Evolutionary conservation across 495 filamentous ascomycete genomes (phyloP).

Genomic region (Friedmanniomyces endolithicus): DNA sequence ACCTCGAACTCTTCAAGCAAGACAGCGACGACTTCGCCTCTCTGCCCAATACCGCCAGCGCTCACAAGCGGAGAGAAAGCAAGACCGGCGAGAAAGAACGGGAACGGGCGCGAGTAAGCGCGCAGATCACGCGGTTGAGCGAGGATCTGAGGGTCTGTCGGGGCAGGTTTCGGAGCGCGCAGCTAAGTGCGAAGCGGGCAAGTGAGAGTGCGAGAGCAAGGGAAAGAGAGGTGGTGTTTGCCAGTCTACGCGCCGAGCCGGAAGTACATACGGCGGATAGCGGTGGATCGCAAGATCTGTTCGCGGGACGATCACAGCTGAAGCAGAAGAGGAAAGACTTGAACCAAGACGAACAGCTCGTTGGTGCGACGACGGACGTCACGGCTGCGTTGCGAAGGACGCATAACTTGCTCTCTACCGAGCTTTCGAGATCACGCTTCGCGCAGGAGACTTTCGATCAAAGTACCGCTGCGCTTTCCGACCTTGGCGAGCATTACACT

Average conservation of each 20-base stretch:
- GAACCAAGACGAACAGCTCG: conserved; percentile 53
- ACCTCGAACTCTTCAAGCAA: conserved; percentile 68
- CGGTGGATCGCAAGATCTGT: conserved; percentile 2
- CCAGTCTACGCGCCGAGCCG: conserved; percentile 37
- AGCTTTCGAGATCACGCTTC: conserved; percentile 74
- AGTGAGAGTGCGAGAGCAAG: conserved; percentile 57
- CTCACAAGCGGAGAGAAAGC: conserved; percentile 30
- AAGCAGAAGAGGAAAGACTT: conserved; percentile 25
- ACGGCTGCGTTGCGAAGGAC: conserved; percentile 73
- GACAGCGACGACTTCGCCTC: conserved; percentile 57
- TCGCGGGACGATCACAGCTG: conserved; percentile 1
- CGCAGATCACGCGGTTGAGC: conserved; percentile 48
- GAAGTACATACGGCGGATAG: conserved; percentile 1
- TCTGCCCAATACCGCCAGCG: conserved; percentile 3
- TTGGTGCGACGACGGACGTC: conserved; percentile 67
- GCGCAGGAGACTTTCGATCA: conserved; percentile 73
- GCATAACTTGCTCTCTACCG: conserved; percentile 68
- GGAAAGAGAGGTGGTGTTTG: conserved; percentile 66
- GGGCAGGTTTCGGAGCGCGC: conserved; percentile 67
- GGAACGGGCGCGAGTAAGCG: conserved; percentile 47
- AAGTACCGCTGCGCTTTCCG: conserved; percentile 66
- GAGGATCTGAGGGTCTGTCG: conserved; percentile 62
- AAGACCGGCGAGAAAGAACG: conserved; percentile 34
- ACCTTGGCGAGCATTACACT: conserved; percentile 66
- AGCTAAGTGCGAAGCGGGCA: conserved; percentile 67